A percentile compares a stretch with the other conserved stretches of the same genome.
Conservation (phyloP, 1,139 yeast species). For the Saccharomycopsis crataegensis region DNA sequence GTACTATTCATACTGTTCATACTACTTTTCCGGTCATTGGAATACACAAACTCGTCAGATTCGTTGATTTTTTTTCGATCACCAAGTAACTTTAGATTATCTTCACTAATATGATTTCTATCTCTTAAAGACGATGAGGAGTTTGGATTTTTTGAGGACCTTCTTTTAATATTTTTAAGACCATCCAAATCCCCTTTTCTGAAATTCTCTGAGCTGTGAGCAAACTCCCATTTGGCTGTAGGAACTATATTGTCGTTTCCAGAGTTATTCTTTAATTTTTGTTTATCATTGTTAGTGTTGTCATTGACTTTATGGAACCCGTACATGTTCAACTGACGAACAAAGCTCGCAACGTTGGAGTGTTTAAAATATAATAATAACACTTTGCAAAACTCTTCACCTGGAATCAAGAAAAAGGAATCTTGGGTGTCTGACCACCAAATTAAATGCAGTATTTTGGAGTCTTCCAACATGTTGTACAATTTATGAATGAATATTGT, state of each 20-base stretch:
- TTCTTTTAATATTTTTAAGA: constrained; percentile 52
- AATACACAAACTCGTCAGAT: neutral
- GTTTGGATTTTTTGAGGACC: constrained; percentile 45
- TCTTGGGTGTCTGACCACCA: constrained; percentile 44
- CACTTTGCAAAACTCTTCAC: constrained; percentile 54
- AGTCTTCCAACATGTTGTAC: constrained; percentile 56
- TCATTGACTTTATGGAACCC: constrained; percentile 67
- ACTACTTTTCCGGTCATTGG: neutral
- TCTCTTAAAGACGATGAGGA: neutral
- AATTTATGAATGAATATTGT: constrained; percentile 59
- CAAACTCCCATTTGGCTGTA: constrained; percentile 56
- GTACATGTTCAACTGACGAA: constrained; percentile 71
- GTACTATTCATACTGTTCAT: neutral
- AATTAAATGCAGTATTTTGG: constrained; percentile 40
- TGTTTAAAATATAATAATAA: constrained; percentile 64
- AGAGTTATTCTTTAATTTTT: constrained; percentile 5
- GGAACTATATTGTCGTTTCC: constrained; percentile 18
- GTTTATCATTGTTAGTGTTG: constrained; percentile 21
- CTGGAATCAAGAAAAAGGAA: constrained; percentile 37
- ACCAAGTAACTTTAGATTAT: neutral
- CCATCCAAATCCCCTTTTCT: constrained; percentile 56
- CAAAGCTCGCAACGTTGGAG: constrained; percentile 73
- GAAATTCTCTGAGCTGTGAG: constrained; percentile 59
- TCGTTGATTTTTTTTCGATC: constrained; percentile 2
- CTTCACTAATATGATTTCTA: constrained; percentile 3